Conservation (phyloP, 305 asterid species). For the Striga hermonthica region DNA sequence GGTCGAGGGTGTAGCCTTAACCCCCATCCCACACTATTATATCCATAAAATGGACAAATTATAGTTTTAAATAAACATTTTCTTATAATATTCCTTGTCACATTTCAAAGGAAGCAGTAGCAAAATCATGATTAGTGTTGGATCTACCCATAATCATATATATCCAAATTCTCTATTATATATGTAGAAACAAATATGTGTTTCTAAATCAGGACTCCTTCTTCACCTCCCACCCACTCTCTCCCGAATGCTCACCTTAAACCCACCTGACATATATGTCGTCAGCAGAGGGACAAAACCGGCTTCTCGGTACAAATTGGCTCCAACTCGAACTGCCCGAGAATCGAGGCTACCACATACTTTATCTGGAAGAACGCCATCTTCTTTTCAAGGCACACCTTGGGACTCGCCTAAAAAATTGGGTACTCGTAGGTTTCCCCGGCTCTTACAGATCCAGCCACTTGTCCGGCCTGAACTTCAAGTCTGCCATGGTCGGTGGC, state of each 20-base stretch:
- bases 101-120: too few species aligned
- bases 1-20: too few species aligned
- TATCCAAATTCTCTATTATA: too few species aligned
- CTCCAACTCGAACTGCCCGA: slow-evolving; percentile 42
- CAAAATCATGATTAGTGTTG: too few species aligned
- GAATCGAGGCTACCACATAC: slow-evolving; percentile 52
- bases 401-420: slow-evolving; percentile 63
- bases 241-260: slow-evolving; percentile 51
- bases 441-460: slow-evolving; percentile 46
- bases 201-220: neutral
- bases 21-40: too few species aligned
- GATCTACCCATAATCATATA: too few species aligned
- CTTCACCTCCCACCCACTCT: slow-evolving; percentile 24
- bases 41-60: too few species aligned
- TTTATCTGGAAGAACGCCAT: slow-evolving; percentile 70
- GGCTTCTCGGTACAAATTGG: slow-evolving; percentile 42
- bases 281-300: slow-evolving; percentile 58
- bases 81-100: too few species aligned
- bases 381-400: slow-evolving; percentile 64
- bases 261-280: slow-evolving; percentile 77
- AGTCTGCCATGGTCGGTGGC: slow-evolving; percentile 5
- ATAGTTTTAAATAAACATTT: too few species aligned
- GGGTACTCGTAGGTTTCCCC: slow-evolving; percentile 56
- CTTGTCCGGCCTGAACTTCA: slow-evolving; percentile 52
- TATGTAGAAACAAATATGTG: too few species aligned